Percentiles rank a stretch among this genome's conserved stretches.
Evolutionary conservation across 345 rosid genomes (phyloP).

Genomic region (Moringa oleifera): DNA sequence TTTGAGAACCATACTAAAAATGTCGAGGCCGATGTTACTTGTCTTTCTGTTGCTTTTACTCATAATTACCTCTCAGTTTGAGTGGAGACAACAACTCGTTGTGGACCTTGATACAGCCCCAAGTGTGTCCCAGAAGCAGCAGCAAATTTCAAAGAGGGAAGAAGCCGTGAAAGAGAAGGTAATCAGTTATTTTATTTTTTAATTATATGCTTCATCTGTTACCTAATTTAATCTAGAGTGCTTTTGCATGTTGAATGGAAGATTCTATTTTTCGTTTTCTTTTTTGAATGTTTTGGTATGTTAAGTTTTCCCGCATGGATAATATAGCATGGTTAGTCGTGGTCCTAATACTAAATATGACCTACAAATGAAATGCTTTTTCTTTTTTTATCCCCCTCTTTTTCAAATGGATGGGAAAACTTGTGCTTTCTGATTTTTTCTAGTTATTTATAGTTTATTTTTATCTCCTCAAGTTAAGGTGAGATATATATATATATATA

Average conservation of each 20-base stretch:
- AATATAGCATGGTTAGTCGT: too few species aligned
- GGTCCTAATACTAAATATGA: too few species aligned
- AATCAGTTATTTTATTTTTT: neutral
- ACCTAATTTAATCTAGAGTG: neutral
- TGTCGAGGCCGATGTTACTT: constrained; percentile 77
- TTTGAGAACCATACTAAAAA: constrained; percentile 29
- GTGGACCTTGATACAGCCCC: constrained; percentile 51
- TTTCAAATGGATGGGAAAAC: too few species aligned
- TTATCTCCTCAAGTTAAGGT: too few species aligned
- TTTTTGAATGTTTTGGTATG: too few species aligned
- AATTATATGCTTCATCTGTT: neutral
- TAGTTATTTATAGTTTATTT: too few species aligned
- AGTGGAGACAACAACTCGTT: constrained; percentile 86
- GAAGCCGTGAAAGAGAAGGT: constrained; percentile 90
- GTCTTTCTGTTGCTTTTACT: constrained; percentile 70
- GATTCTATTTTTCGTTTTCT: too few species aligned
- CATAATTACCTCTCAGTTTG: constrained; percentile 82
- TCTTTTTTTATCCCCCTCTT: too few species aligned
- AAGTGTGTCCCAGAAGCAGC: constrained; percentile 48
- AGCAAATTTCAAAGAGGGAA: constrained; percentile 47
- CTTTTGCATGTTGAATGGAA: neutral
- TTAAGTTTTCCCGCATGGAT: too few species aligned
- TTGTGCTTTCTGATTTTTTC: too few species aligned
- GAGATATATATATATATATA: too few species aligned
- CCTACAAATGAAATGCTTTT: too few species aligned